phyloP scores from a whole-genome alignment of 345 rosid genomes.

The Mercurialis annua region DNA sequence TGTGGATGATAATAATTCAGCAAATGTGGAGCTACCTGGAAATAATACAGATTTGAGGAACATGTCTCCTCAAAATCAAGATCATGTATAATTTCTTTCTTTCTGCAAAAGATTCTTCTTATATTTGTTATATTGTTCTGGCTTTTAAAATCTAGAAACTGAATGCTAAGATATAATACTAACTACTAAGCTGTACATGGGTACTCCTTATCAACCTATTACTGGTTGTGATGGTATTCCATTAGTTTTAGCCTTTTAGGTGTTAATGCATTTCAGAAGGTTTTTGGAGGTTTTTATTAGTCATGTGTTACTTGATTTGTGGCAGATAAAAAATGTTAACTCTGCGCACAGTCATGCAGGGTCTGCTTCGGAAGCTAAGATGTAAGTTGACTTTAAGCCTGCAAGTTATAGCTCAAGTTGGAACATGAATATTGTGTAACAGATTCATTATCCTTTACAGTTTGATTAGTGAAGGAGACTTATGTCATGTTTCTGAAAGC shows the following conservation, averaged over 20 bases:
- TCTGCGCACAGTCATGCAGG: background rate
- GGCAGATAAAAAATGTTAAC: slow-evolving; percentile 24
- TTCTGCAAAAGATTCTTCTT: background rate
- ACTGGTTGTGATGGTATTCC: background rate
- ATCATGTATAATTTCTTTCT: slow-evolving; percentile 15
- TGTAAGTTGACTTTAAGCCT: slow-evolving; percentile 10
- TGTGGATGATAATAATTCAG: slow-evolving; percentile 6
- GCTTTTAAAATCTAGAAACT: background rate
- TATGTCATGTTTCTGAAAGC: background rate
- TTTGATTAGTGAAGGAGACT: slow-evolving; percentile 11
- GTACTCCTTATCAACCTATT: background rate
- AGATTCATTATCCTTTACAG: slow-evolving; percentile 13
- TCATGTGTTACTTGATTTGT: slow-evolving; percentile 8
- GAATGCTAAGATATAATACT: background rate
- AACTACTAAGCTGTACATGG: background rate
- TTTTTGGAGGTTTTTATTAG: background rate
- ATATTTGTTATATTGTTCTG: background rate
- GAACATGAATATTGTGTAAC: background rate
- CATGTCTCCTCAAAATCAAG: slow-evolving; percentile 9
- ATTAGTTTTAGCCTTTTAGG: background rate
- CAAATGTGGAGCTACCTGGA: slow-evolving; percentile 1
- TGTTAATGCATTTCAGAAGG: background rate
- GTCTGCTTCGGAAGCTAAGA: slow-evolving; percentile 14
- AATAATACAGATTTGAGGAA: slow-evolving; percentile 7
- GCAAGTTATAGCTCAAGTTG: background rate